These are phyloP conservation scores for Populus euphratica DNA, from an alignment of 345 rosid genomes.

Conservation along the genomic window DNA sequence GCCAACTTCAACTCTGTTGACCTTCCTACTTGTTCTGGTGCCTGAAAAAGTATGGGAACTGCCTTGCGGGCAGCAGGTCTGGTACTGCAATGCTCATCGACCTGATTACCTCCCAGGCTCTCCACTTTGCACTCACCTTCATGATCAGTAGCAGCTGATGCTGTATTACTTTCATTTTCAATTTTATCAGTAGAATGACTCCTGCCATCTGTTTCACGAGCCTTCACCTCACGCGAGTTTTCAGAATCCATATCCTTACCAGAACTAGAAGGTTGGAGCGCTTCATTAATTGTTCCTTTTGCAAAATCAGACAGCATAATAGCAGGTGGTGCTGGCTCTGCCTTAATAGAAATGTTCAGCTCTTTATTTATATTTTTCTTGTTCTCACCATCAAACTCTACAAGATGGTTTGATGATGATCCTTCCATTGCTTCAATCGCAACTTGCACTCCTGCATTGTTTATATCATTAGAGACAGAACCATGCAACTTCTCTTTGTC, in stretches of 20 bases:
- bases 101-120: slow-evolving; percentile 23
- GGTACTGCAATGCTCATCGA: slow-evolving; percentile 14
- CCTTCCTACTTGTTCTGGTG: slow-evolving; percentile 26
- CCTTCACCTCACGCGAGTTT: slow-evolving; percentile 28
- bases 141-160: slow-evolving; percentile 20
- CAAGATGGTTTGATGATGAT: slow-evolving; percentile 13
- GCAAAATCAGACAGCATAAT: slow-evolving; percentile 21
- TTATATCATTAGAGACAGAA: slow-evolving; percentile 25
- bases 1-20: slow-evolving; percentile 32
- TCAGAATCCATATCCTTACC: slow-evolving; percentile 18
- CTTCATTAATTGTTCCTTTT: slow-evolving; percentile 24
- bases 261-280: slow-evolving; percentile 20
- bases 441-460: slow-evolving; percentile 19
- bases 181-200: slow-evolving; percentile 22
- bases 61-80: slow-evolving; percentile 13
- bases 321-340: slow-evolving; percentile 32
- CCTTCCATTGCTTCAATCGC: slow-evolving; percentile 29
- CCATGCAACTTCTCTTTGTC: slow-evolving; percentile 21
- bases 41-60: slow-evolving; percentile 18
- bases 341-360: slow-evolving; percentile 10
- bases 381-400: slow-evolving; percentile 22
- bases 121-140: slow-evolving; percentile 35
- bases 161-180: slow-evolving; percentile 27
- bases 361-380: slow-evolving; percentile 18
- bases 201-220: slow-evolving; percentile 15